phyloP scores from a whole-genome alignment of 345 rosid species.

The Excoecaria agallocha region DNA sequence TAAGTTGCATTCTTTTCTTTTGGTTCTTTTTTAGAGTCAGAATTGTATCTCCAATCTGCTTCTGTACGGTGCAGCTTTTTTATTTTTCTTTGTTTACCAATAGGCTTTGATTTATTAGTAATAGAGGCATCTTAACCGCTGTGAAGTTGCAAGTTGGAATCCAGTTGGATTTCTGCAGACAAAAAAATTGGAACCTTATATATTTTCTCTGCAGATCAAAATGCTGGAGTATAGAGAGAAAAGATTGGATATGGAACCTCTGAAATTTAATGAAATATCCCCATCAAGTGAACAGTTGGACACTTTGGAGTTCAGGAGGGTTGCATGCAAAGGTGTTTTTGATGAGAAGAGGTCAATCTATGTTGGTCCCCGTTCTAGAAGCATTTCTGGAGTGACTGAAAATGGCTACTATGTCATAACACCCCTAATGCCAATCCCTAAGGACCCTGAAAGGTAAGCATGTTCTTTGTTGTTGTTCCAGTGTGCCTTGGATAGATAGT shows the following conservation, averaged over 20 bases:
- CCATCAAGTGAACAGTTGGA: constrained; percentile 42
- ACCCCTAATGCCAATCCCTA: constrained; percentile 68
- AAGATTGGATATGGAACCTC: constrained; percentile 72
- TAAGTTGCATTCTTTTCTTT: neutral
- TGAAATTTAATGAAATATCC: constrained; percentile 48
- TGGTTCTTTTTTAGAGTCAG: too few relatives aligned
- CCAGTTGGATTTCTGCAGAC: neutral
- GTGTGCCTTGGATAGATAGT: neutral
- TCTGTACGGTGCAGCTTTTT: too few relatives aligned
- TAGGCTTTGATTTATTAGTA: neutral
- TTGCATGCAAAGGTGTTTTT: constrained; percentile 65
- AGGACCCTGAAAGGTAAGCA: constrained; percentile 61
- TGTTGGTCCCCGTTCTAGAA: constrained; percentile 93
- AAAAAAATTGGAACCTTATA: neutral
- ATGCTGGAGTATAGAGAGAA: constrained; percentile 64
- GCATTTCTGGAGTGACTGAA: constrained; percentile 88
- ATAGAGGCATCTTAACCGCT: neutral
- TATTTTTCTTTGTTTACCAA: neutral
- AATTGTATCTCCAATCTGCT: neutral
- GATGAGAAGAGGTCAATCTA: constrained; percentile 62
- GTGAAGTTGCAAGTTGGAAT: neutral
- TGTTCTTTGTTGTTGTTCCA: neutral
- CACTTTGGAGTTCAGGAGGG: constrained; percentile 75
- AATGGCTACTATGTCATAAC: constrained; percentile 81
- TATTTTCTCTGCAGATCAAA: constrained; percentile 47